These are phyloP conservation scores for Cladorrhinum sp. DNA, from an alignment of 2,329 filamentous ascomycete genomes.

Conservation along the genomic window DNA sequence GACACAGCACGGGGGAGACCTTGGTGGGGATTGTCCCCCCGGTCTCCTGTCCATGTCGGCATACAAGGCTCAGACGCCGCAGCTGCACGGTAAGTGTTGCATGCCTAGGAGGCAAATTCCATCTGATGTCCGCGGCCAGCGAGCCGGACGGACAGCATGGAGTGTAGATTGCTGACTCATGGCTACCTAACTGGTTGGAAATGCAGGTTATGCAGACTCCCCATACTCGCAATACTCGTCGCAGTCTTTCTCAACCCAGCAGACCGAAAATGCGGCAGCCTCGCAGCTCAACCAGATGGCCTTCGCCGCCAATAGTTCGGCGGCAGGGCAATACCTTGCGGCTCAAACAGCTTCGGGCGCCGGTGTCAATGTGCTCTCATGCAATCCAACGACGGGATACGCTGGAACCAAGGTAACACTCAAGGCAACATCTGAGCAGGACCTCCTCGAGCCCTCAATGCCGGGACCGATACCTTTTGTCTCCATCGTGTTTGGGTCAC, in stretches of 20 bases:
- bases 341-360: constrained; percentile 58
- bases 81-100: constrained; percentile 72
- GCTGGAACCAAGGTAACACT: constrained; percentile 70
- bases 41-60: constrained; percentile 72
- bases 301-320: constrained; percentile 59
- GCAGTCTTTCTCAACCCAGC: constrained; percentile 46
- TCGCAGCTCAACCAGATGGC: constrained; percentile 54
- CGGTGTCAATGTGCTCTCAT: constrained; percentile 55
- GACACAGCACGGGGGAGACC: constrained; percentile 51
- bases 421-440: constrained; percentile 71
- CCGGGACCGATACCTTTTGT: constrained; percentile 55
- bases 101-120: neutral
- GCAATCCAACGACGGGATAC: constrained; percentile 64
- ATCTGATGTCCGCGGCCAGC: neutral
- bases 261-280: constrained; percentile 47
- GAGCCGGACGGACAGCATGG: neutral
- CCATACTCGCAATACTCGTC: constrained; percentile 51
- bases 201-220: constrained; percentile 42
- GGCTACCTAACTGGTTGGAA: neutral
- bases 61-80: constrained; percentile 74
- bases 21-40: constrained; percentile 55
- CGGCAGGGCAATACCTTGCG: constrained; percentile 62
- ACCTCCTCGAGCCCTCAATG: constrained; percentile 54
- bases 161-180: constrained; percentile 2
- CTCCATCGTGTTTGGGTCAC: constrained; percentile 73